Evolutionary conservation across 768 basidiomycete species (phyloP).

Genomic region (Paxillus ammoniavirescens): DNA sequence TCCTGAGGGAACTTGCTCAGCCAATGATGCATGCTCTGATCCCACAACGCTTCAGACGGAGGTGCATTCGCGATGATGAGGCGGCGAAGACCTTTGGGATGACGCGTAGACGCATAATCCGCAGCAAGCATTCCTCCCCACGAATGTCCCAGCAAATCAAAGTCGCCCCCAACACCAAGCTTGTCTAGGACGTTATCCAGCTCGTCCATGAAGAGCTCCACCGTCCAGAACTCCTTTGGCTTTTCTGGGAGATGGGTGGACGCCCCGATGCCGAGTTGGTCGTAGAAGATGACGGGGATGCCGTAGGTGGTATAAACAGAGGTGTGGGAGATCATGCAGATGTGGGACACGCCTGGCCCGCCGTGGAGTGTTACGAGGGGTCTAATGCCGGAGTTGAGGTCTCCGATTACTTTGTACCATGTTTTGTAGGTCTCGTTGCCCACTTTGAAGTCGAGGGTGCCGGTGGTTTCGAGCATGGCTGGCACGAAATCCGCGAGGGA

Average conservation of each 20-base stretch:
- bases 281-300: conserved; percentile 49
- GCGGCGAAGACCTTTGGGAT: conserved; percentile 39
- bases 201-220: conserved; percentile 53
- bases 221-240: conserved; percentile 39
- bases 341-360: conserved; percentile 43
- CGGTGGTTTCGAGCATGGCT: conserved; percentile 23
- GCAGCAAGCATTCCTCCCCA: conserved; percentile 57
- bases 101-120: conserved; percentile 37
- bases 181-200: conserved; percentile 46
- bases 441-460: conserved; percentile 18
- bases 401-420: conserved; percentile 45
- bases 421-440: conserved; percentile 35
- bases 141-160: conserved; percentile 51
- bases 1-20: conserved; percentile 27
- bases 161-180: conserved; percentile 40
- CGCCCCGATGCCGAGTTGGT: conserved; percentile 46
- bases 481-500: no score
- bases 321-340: conserved; percentile 39
- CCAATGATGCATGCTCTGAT: conserved; percentile 21
- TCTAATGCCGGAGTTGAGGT: conserved; percentile 28
- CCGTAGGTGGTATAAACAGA: conserved; percentile 30
- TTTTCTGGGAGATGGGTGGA: conserved; percentile 44
- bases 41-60: conserved; percentile 31
- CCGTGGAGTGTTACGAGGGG: conserved; percentile 48
- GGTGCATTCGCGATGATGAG: conserved; percentile 34